Evolutionary conservation across 805 yeast species (phyloP).

Genomic region (Candida yuanshanica): DNA sequence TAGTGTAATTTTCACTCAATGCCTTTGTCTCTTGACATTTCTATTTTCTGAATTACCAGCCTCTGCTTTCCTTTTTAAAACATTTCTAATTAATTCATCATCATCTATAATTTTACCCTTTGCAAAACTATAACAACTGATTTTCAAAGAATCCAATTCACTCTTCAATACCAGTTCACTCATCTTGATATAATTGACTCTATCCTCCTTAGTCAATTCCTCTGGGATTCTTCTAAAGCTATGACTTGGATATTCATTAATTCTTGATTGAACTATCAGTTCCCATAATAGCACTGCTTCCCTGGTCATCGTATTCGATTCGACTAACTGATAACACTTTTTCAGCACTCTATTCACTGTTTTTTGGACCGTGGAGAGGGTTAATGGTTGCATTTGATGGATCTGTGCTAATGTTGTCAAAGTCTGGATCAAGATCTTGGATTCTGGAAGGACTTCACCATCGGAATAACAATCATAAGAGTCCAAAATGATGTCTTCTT

Average conservation of each 20-base stretch:
- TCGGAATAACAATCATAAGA: constrained; percentile 57
- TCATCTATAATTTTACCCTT: constrained; percentile 44
- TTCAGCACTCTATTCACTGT: constrained; percentile 45
- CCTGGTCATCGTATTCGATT: constrained; percentile 42
- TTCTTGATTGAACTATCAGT: constrained; percentile 22
- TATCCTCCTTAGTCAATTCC: constrained; percentile 7
- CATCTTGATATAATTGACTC: constrained; percentile 30
- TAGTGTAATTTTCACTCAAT: neutral
- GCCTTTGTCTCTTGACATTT: constrained; percentile 24
- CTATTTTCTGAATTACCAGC: constrained; percentile 18
- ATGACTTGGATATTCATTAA: constrained; percentile 44
- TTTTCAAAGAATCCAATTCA: constrained; percentile 47
- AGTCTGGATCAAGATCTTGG: constrained; percentile 47
- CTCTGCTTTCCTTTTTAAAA: constrained; percentile 44
- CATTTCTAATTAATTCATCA: constrained; percentile 51
- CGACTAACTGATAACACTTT: constrained; percentile 55
- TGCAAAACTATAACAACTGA: constrained; percentile 26
- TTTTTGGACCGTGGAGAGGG: constrained; percentile 19
- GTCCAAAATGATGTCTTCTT: constrained; percentile 40
- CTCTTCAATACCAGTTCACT: constrained; percentile 51
- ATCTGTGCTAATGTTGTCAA: constrained; percentile 30
- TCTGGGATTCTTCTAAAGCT: constrained; percentile 23
- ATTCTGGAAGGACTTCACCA: constrained; percentile 57
- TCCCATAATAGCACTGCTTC: constrained; percentile 25
- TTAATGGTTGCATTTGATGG: constrained; percentile 20